Evolutionary conservation across 805 yeast species (phyloP).

Genomic region (Komagataella kurtzmanii): DNA sequence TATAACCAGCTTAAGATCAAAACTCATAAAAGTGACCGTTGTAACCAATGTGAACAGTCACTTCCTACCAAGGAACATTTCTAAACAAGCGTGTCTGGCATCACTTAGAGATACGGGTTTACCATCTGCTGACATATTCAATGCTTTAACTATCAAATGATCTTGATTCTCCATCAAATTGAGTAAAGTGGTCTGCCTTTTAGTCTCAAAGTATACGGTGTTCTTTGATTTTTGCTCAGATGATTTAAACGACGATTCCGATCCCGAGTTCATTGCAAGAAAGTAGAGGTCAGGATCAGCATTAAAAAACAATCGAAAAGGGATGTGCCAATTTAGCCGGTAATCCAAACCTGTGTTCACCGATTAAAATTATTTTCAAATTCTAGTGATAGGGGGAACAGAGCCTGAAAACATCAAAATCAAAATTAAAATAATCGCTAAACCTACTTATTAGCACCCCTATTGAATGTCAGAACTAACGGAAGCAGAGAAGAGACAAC

Average conservation of each 20-base stretch:
- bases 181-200: background rate
- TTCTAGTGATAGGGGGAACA: background rate
- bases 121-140: background rate
- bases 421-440: background rate
- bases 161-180: background rate
- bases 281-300: no score
- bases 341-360: background rate
- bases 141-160: background rate
- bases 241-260: background rate
- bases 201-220: background rate
- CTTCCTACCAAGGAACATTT: background rate
- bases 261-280: background rate
- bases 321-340: background rate
- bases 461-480: constrained; percentile 25
- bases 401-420: background rate
- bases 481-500: constrained; percentile 44
- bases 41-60: background rate
- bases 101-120: background rate
- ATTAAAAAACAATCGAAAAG: background rate
- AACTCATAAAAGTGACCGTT: background rate
- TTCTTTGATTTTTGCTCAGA: background rate
- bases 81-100: background rate
- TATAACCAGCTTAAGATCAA: background rate
- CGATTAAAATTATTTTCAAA: background rate
- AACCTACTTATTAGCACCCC: background rate